Evolutionary conservation across 805 yeast genomes (phyloP).

Genomic region (Saccharomycopsis sp.): DNA sequence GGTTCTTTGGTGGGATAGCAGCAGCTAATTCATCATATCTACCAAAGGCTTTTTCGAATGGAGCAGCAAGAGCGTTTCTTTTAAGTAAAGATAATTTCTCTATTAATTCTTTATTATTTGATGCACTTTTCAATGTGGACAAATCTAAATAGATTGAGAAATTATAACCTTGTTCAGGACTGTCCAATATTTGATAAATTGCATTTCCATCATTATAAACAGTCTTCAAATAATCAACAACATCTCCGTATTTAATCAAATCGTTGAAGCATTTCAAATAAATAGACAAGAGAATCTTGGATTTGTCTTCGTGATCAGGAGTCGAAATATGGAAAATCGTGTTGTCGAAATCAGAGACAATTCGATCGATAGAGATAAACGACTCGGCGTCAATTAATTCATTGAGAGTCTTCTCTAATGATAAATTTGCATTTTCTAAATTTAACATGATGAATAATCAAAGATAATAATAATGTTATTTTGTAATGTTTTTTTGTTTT

Average conservation of each 20-base stretch:
- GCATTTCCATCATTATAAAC: slow-evolving; percentile 45
- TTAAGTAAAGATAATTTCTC: slow-evolving; percentile 67
- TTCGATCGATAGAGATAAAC: slow-evolving; percentile 59
- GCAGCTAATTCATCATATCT: slow-evolving; percentile 65
- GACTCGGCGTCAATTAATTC: slow-evolving; percentile 54
- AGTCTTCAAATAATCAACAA: slow-evolving; percentile 33
- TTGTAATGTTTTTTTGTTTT: too few relatives aligned
- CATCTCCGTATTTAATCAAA: slow-evolving; percentile 58
- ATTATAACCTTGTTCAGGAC: slow-evolving; percentile 74
- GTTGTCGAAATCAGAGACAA: slow-evolving; percentile 91
- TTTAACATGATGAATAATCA: slow-evolving; percentile 77
- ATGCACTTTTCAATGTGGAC: slow-evolving; percentile 30
- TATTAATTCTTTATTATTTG: slow-evolving; percentile 46
- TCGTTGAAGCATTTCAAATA: slow-evolving; percentile 75
- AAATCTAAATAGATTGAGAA: slow-evolving; percentile 68
- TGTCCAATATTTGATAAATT: slow-evolving; percentile 30
- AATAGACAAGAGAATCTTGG: slow-evolving; percentile 58
- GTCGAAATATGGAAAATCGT: slow-evolving; percentile 91
- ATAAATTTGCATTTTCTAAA: slow-evolving; percentile 74
- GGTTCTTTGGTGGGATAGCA: slow-evolving; percentile 30
- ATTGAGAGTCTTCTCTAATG: slow-evolving; percentile 72
- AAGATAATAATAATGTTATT: too few relatives aligned
- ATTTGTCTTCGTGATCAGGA: slow-evolving; percentile 53
- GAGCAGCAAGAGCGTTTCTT: slow-evolving; percentile 85
- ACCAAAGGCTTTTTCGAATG: slow-evolving; percentile 79